Percentiles rank a stretch among this genome's conserved stretches.
These are phyloP conservation scores for Ophiostoma tasmaniense DNA, from an alignment of 2,329 filamentous ascomycete species.

Conservation along the genomic window DNA sequence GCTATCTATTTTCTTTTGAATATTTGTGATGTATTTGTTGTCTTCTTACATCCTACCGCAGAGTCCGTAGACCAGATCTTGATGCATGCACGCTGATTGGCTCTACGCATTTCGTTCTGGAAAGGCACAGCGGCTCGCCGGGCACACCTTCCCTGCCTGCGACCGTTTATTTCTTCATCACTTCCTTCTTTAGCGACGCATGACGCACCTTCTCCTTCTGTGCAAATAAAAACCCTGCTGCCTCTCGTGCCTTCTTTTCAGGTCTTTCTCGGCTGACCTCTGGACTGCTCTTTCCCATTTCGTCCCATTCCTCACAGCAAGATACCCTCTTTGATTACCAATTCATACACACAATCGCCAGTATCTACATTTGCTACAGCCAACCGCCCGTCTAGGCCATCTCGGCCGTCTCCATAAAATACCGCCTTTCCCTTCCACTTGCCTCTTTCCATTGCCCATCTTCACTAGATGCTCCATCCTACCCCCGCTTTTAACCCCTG, in stretches of 20 bases:
- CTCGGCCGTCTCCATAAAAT: background rate
- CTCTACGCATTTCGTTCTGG: background rate
- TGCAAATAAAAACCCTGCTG: background rate
- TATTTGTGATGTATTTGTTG: background rate
- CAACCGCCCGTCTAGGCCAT: background rate
- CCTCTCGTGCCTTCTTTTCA: background rate
- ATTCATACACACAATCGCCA: too few relatives aligned
- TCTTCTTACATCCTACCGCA: background rate
- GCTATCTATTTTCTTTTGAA: background rate
- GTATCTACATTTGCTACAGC: background rate
- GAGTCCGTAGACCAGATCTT: background rate
- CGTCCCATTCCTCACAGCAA: background rate
- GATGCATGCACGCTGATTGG: background rate
- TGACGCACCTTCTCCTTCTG: background rate
- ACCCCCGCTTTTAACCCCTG: conserved; percentile 16
- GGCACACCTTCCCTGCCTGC: background rate
- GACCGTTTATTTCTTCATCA: background rate
- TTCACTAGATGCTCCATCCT: background rate
- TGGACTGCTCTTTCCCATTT: background rate
- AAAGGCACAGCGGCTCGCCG: background rate
- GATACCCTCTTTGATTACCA: background rate
- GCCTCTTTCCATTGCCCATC: background rate
- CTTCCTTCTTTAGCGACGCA: background rate
- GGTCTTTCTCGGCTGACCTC: background rate
- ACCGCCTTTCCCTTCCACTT: conserved; percentile 8